phyloP scores from a whole-genome alignment of 2,329 filamentous ascomycete genomes.

The Gnomoniopsis smithogilvyi region DNA sequence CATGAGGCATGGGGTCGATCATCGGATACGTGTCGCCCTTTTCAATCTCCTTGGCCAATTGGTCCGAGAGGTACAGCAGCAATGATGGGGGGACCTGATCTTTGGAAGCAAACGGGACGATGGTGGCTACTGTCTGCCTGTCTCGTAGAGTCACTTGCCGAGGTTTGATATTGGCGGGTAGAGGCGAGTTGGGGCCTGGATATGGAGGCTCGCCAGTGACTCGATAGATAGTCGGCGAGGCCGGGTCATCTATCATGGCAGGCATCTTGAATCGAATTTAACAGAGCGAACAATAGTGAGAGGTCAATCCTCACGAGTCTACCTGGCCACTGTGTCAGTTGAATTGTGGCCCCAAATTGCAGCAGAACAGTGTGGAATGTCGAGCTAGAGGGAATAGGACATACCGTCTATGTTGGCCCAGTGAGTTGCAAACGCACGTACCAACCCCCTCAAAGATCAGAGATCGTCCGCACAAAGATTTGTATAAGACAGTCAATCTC shows the following conservation, averaged over 20 bases:
- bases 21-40: conserved; percentile 91
- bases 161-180: conserved; percentile 67
- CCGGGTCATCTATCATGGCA: conserved; percentile 75
- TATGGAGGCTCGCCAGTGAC: conserved; percentile 65
- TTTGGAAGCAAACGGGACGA: conserved; percentile 77
- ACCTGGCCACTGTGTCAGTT: not conserved
- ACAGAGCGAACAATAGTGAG: too few species aligned
- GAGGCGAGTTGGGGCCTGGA: conserved; percentile 59
- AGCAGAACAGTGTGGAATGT: not conserved
- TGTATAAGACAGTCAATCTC: too few species aligned
- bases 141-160: conserved; percentile 80
- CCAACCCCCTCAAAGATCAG: too few species aligned
- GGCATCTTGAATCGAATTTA: conserved; percentile 53
- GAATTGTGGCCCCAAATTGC: not conserved
- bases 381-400: not conserved
- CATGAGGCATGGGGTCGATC: conserved; percentile 70
- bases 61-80: conserved; percentile 73
- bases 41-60: conserved; percentile 87
- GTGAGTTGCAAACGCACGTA: too few species aligned
- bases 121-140: conserved; percentile 76
- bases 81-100: conserved; percentile 73
- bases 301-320: not conserved
- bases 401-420: not conserved
- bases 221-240: conserved; percentile 66
- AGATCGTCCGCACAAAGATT: too few species aligned